Evolutionary conservation across 495 filamentous ascomycete species (phyloP).

Genomic region (Cladorrhinum samala): DNA sequence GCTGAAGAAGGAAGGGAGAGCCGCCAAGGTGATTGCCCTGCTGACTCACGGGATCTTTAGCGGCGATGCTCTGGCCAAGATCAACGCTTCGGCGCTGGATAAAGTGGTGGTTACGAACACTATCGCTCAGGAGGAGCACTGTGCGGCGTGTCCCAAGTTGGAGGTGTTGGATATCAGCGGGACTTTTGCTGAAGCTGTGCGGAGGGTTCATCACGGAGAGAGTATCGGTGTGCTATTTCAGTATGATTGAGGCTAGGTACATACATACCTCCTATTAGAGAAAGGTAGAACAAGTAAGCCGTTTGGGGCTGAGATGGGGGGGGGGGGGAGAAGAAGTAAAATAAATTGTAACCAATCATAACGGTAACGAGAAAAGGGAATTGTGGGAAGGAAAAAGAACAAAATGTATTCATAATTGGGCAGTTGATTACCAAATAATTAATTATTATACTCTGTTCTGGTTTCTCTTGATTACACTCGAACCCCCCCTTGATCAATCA

Average conservation of each 20-base stretch:
- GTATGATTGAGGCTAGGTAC: conserved; percentile 64
- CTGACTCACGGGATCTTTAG: conserved; percentile 92
- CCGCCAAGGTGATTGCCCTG: conserved; percentile 78
- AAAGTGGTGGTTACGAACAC: conserved; percentile 92
- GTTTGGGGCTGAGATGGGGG: too few species aligned
- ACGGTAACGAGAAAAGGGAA: too few species aligned
- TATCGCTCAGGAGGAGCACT: conserved; percentile 80
- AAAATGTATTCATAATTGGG: too few species aligned
- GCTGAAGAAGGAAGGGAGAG: conserved; percentile 79
- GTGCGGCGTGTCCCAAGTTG: conserved; percentile 64
- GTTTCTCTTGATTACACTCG: too few species aligned
- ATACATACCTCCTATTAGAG: too few species aligned
- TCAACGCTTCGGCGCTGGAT: conserved; percentile 85
- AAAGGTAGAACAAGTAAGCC: too few species aligned
- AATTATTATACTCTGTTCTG: too few species aligned
- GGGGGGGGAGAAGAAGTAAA: too few species aligned
- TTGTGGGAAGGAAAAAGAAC: too few species aligned
- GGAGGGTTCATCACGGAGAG: conserved; percentile 94
- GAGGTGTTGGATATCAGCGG: conserved; percentile 86
- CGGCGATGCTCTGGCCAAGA: conserved; percentile 88
- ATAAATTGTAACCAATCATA: too few species aligned
- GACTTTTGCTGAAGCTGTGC: conserved; percentile 93
- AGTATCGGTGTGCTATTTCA: conserved; percentile 94
- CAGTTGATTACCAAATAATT: too few species aligned
- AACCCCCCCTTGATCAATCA: too few species aligned